These are phyloP conservation scores for Helicostylum pulchrum DNA, from an alignment of 192 early-diverging fungal genomes.

Conservation along the genomic window DNA sequence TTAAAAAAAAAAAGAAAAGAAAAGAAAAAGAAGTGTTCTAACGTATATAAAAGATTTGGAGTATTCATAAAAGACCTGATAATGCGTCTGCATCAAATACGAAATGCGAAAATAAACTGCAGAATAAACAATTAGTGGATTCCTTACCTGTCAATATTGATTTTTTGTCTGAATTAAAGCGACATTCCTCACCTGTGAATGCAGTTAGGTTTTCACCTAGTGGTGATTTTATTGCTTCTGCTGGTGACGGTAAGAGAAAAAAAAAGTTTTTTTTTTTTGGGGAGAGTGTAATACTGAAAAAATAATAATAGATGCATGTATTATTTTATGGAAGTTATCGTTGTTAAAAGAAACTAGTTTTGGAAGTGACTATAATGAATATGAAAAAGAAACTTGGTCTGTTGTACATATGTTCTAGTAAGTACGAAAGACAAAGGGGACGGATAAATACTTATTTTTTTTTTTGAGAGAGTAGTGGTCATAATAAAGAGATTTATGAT, in stretches of 20 bases:
- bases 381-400: constrained; percentile 75
- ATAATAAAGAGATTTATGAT: constrained; percentile 37
- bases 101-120: not conserved
- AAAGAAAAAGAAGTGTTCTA: too few relatives aligned
- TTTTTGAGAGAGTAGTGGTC: constrained; percentile 47
- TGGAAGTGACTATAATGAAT: constrained; percentile 30
- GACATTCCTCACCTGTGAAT: constrained; percentile 89
- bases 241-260: constrained; percentile 90
- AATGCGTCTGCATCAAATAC: not conserved
- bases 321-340: constrained; percentile 81
- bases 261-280: too few relatives aligned
- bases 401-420: constrained; percentile 65
- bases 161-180: constrained; percentile 76
- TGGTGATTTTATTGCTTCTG: constrained; percentile 73
- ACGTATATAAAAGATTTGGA: too few relatives aligned
- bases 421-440: not conserved
- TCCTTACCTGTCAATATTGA: constrained; percentile 57
- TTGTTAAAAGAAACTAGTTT: constrained; percentile 46
- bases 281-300: too few relatives aligned
- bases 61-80: constrained; percentile 13
- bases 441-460: not conserved
- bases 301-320: constrained; percentile 62
- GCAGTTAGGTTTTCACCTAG: constrained; percentile 86
- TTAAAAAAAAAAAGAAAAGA: too few relatives aligned
- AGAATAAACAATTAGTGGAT: constrained; percentile 26